Conservation (phyloP, 139 green algal genomes). For the Choricystis sp. region DNA sequence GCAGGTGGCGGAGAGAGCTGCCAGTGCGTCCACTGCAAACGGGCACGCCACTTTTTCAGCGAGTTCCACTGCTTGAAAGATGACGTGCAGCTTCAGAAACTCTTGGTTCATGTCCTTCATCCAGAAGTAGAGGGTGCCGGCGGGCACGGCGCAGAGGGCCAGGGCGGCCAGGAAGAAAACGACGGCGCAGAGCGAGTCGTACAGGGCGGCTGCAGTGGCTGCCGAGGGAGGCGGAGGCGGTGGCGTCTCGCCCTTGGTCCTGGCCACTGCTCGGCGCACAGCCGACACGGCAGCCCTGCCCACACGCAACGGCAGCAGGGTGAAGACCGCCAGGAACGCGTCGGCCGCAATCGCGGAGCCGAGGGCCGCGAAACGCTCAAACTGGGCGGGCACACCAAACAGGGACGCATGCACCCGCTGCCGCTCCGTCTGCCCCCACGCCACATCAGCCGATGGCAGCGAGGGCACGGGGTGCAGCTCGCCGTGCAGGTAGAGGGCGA, state of each 20-base stretch:
- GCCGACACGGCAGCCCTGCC: constrained; percentile 5
- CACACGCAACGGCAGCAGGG: constrained; percentile 48
- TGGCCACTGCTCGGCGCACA: constrained; percentile 27
- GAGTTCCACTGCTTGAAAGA: constrained; percentile 70
- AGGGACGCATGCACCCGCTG: constrained; percentile 77
- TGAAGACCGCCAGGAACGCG: constrained; percentile 60
- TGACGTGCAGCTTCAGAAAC: constrained; percentile 76
- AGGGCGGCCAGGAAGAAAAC: constrained; percentile 35
- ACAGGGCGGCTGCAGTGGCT: constrained; percentile 27
- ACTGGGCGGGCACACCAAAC: constrained; percentile 65
- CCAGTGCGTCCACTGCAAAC: constrained; percentile 66
- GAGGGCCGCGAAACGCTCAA: constrained; percentile 68
- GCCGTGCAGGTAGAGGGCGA: background rate
- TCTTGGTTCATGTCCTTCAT: constrained; percentile 55
- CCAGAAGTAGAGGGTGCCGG: constrained; percentile 75
- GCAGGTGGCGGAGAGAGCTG: constrained; percentile 60
- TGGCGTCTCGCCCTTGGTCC: background rate
- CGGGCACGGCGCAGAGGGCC: constrained; percentile 42
- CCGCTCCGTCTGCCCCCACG: constrained; percentile 54
- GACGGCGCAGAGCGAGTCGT: constrained; percentile 52
- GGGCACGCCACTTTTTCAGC: constrained; percentile 63
- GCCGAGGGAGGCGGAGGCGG: constrained; percentile 1
- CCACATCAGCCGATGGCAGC: background rate
- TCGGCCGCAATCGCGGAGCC: constrained; percentile 52
- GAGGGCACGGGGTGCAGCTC: background rate